These are phyloP conservation scores for Vigna unguiculata DNA, from an alignment of 306 rosid genomes.

Conservation along the genomic window DNA sequence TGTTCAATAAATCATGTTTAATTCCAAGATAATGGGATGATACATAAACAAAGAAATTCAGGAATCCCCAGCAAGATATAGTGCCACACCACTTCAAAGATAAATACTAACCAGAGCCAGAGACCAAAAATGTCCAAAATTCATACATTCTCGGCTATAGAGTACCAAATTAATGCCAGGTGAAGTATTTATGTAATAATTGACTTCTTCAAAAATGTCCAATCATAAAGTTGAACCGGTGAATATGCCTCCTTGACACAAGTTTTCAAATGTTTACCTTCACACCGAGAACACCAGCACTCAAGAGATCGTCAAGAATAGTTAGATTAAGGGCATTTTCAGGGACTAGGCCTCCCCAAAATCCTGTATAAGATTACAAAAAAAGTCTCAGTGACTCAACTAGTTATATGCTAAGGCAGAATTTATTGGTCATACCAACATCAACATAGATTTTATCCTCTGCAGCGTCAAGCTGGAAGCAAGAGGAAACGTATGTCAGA, in stretches of 20 bases:
- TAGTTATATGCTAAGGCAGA: slow-evolving; percentile 23
- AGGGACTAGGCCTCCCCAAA: slow-evolving; percentile 98
- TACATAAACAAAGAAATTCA: slow-evolving; percentile 12
- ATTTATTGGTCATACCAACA: slow-evolving; percentile 68
- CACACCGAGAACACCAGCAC: slow-evolving; percentile 89
- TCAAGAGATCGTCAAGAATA: slow-evolving; percentile 82
- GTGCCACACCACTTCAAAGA: neutral
- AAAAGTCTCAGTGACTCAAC: slow-evolving; percentile 33
- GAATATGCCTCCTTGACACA: neutral
- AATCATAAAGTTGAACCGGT: neutral
- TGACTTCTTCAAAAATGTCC: neutral
- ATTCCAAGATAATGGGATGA: slow-evolving; percentile 34
- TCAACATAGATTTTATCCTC: slow-evolving; percentile 77
- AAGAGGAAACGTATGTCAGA: slow-evolving; percentile 39
- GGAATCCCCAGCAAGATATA: slow-evolving; percentile 15
- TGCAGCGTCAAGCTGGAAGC: slow-evolving; percentile 73
- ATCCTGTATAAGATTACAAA: slow-evolving; percentile 61
- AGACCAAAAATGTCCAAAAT: neutral
- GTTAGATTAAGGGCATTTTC: slow-evolving; percentile 81
- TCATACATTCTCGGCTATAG: neutral
- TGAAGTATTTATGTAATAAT: neutral
- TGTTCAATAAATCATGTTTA: slow-evolving; percentile 20
- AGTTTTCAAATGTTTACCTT: slow-evolving; percentile 66
- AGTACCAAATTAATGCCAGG: neutral
- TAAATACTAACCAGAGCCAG: neutral